phyloP scores from a whole-genome alignment of 2,329 filamentous ascomycete genomes.

The Penicillium frequentans region DNA sequence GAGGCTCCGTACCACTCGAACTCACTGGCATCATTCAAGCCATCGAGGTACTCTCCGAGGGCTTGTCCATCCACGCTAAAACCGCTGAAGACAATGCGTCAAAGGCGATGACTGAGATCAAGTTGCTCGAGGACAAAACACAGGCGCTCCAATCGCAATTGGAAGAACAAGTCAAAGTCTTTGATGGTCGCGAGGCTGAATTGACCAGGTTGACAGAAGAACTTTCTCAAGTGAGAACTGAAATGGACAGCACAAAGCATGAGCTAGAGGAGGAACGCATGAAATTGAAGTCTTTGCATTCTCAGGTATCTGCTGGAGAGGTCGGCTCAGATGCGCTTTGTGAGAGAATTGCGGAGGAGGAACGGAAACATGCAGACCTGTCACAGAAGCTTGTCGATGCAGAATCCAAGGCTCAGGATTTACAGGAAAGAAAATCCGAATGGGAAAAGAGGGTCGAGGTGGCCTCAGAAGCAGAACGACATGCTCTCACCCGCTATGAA shows the following conservation, averaged over 20 bases:
- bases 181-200: conserved; percentile 55
- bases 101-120: conserved; percentile 64
- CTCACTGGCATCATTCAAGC: conserved; percentile 59
- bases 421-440: conserved; percentile 73
- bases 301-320: conserved; percentile 77
- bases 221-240: conserved; percentile 49
- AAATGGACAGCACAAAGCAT: conserved; percentile 45
- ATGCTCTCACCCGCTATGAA: conserved; percentile 59
- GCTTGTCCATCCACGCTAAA: conserved; percentile 60
- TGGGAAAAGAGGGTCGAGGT: conserved; percentile 60
- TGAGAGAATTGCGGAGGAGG: conserved; percentile 72
- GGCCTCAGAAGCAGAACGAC: conserved; percentile 32
- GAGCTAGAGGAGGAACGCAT: conserved; percentile 66
- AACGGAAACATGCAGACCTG: conserved; percentile 66
- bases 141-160: conserved; percentile 60
- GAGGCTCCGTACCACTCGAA: conserved; percentile 56
- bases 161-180: conserved; percentile 52
- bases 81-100: conserved; percentile 61
- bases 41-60: conserved; percentile 59
- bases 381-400: conserved; percentile 70
- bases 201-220: conserved; percentile 57
- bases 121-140: conserved; percentile 57
- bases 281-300: conserved; percentile 67
- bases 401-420: conserved; percentile 71
- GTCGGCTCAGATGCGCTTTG: conserved; percentile 78